Conservation (phyloP, 1,139 yeast genomes). For the Scheffersomyces illinoinensis region DNA sequence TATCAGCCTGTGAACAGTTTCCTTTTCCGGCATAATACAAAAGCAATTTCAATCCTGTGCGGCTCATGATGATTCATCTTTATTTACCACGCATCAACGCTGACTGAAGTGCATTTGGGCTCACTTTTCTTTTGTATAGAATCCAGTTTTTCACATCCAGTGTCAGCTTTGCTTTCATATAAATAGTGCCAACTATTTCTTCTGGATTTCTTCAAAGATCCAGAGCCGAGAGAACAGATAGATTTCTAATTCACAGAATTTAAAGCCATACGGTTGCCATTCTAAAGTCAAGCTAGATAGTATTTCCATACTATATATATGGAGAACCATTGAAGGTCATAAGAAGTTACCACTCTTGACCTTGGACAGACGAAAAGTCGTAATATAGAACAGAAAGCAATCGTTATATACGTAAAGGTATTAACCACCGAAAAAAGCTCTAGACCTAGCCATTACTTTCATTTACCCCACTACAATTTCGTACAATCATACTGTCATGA, state of each 20-base stretch:
- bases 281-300: too few relatives aligned
- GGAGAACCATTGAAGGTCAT: too few relatives aligned
- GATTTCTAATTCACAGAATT: too few relatives aligned
- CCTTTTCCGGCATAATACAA: not conserved
- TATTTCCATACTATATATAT: too few relatives aligned
- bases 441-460: not conserved
- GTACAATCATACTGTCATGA: not conserved
- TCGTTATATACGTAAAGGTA: not conserved
- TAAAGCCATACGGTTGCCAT: too few relatives aligned
- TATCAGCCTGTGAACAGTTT: not conserved
- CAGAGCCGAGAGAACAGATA: too few relatives aligned
- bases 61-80: not conserved
- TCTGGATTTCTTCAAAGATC: too few relatives aligned
- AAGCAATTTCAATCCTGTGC: not conserved
- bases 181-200: too few relatives aligned
- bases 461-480: conserved; percentile 17
- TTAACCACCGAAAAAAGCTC: not conserved
- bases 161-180: too few relatives aligned
- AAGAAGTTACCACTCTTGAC: too few relatives aligned
- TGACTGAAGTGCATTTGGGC: not conserved
- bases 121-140: not conserved
- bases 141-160: not conserved
- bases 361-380: too few relatives aligned
- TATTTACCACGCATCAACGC: not conserved
- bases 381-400: too few relatives aligned